These are phyloP conservation scores for Fusarium acutatum DNA, from an alignment of 2,329 filamentous ascomycete genomes.

Conservation along the genomic window DNA sequence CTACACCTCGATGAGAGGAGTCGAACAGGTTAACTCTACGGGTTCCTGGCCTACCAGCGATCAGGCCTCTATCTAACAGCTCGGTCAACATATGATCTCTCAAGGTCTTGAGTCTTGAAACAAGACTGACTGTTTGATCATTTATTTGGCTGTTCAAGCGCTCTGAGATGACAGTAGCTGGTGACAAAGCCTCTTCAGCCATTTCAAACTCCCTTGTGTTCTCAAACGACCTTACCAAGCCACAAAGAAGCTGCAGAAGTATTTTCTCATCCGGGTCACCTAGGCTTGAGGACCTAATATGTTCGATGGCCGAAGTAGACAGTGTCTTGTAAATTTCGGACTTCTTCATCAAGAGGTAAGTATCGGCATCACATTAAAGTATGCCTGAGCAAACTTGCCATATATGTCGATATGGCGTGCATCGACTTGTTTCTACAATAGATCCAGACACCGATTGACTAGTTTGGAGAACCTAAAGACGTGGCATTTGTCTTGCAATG, in stretches of 20 bases:
- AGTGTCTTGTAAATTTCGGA: background rate
- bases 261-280: background rate
- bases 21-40: accelerated
- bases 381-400: background rate
- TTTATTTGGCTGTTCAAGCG: background rate
- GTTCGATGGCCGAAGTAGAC: background rate
- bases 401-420: accelerated
- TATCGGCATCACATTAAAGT: background rate
- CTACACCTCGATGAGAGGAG: background rate
- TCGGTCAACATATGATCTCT: background rate
- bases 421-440: background rate
- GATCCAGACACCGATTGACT: background rate
- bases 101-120: background rate
- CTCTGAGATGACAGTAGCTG: accelerated
- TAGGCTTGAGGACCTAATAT: background rate
- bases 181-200: background rate
- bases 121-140: background rate
- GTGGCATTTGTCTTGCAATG: accelerated
- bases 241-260: background rate
- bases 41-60: background rate
- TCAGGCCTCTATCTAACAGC: background rate
- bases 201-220: background rate
- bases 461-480: background rate
- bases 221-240: background rate
- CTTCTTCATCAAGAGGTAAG: background rate